phyloP scores from a whole-genome alignment of 768 basidiomycete species.

The Floccularia luteovirens region DNA sequence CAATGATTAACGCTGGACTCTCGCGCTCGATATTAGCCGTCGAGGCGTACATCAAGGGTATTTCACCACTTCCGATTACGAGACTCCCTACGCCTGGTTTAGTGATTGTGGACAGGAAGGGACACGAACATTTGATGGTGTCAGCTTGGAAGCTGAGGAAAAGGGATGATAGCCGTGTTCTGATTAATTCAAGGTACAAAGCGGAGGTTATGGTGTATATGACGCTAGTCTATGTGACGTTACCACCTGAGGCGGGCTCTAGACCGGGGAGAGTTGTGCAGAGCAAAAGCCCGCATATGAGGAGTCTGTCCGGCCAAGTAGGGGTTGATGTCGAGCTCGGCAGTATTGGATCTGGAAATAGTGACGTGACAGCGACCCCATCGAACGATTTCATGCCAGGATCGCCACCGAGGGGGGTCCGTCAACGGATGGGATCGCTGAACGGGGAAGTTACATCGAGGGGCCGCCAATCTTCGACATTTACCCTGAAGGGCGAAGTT shows the following conservation, averaged over 20 bases:
- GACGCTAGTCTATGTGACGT: slow-evolving; percentile 36
- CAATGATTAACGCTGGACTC: slow-evolving; percentile 74
- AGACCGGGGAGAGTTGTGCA: slow-evolving; percentile 29
- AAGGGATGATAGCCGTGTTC: slow-evolving; percentile 49
- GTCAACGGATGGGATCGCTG: slow-evolving; percentile 1
- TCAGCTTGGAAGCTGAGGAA: slow-evolving; percentile 55
- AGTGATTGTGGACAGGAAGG: slow-evolving; percentile 45
- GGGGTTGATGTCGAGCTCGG: not conserved
- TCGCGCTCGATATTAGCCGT: slow-evolving; percentile 67
- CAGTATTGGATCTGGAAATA: not conserved
- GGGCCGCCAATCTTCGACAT: slow-evolving; percentile 42
- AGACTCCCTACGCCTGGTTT: slow-evolving; percentile 62
- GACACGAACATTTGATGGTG: slow-evolving; percentile 31
- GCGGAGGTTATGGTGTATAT: slow-evolving; percentile 44
- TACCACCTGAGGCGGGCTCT: slow-evolving; percentile 12
- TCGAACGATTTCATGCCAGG: not conserved
- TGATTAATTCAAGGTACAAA: slow-evolving; percentile 49
- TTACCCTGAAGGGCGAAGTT: slow-evolving; percentile 56
- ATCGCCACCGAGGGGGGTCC: not conserved
- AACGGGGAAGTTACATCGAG: slow-evolving; percentile 11
- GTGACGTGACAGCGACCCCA: not conserved
- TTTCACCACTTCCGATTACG: slow-evolving; percentile 56
- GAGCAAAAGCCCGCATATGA: slow-evolving; percentile 15
- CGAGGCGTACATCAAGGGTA: slow-evolving; percentile 64
- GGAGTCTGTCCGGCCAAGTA: not conserved